phyloP scores from a whole-genome alignment of 768 basidiomycete genomes.

The Tulasnella sp. region DNA sequence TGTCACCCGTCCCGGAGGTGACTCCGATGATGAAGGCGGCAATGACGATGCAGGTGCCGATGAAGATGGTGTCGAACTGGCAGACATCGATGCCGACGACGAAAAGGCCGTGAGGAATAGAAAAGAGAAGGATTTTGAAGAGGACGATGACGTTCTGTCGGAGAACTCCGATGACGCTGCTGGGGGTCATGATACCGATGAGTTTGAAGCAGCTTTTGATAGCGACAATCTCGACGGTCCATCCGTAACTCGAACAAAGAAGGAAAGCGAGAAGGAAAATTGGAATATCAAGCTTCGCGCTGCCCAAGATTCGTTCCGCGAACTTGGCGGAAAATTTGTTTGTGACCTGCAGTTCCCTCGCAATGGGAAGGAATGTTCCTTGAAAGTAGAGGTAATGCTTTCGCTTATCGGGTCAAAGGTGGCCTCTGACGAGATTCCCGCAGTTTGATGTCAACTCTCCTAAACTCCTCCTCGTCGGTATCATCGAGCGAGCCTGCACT shows the following conservation, averaged over 20 bases:
- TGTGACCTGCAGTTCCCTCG: constrained; percentile 16
- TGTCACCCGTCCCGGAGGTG: constrained; percentile 35
- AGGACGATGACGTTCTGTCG: constrained; percentile 42
- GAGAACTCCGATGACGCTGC: constrained; percentile 19
- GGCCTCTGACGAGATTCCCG: not conserved
- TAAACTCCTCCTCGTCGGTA: constrained; percentile 86
- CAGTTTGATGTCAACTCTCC: constrained; percentile 84
- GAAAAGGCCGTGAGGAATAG: constrained; percentile 60
- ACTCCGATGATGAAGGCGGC: constrained; percentile 42
- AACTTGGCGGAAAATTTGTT: constrained; percentile 34
- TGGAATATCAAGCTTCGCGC: constrained; percentile 34
- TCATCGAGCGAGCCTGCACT: constrained; percentile 79
- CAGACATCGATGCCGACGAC: constrained; percentile 73
- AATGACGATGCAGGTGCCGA: constrained; percentile 25
- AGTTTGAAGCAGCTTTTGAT: constrained; percentile 39
- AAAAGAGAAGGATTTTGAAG: constrained; percentile 60
- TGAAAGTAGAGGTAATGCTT: constrained; percentile 68
- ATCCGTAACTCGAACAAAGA: constrained; percentile 15
- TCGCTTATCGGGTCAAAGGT: not conserved
- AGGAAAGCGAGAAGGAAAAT: not conserved
- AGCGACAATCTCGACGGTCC: constrained; percentile 22
- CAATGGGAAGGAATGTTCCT: constrained; percentile 47
- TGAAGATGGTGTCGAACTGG: constrained; percentile 53
- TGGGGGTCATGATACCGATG: constrained; percentile 29
- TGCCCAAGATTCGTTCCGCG: constrained; percentile 57